Conservation (phyloP, 2,329 filamentous ascomycete genomes). For the Talaromyces sp. region DNA sequence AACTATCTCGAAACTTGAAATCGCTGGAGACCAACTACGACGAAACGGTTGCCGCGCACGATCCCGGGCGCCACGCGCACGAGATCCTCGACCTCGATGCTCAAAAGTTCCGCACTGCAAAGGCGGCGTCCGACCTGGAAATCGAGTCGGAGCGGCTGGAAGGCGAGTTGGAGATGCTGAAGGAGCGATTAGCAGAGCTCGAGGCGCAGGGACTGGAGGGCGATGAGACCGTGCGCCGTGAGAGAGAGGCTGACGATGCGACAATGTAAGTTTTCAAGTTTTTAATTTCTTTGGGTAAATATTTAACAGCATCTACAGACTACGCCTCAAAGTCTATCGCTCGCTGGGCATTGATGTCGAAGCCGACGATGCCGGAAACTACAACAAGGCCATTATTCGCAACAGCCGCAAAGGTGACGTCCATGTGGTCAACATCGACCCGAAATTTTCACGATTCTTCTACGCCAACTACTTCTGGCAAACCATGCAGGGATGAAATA, state of each 20-base stretch:
- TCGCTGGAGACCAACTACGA: slow-evolving; percentile 71
- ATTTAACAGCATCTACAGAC: slow-evolving; percentile 32
- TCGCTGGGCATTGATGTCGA: slow-evolving; percentile 88
- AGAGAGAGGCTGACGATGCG: slow-evolving; percentile 48
- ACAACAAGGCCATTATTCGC: slow-evolving; percentile 77
- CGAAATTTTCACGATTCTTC: slow-evolving; percentile 85
- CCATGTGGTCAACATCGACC: slow-evolving; percentile 89
- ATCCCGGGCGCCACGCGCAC: slow-evolving; percentile 72
- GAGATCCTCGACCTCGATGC: slow-evolving; percentile 85
- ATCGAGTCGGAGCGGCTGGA: slow-evolving; percentile 92
- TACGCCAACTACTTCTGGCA: slow-evolving; percentile 97
- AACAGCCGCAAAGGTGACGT: slow-evolving; percentile 87
- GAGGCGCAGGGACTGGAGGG: slow-evolving; percentile 86
- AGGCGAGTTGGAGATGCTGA: slow-evolving; percentile 69
- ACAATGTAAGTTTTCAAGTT: slow-evolving; percentile 34
- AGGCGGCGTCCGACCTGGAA: slow-evolving; percentile 81
- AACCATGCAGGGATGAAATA: slow-evolving; percentile 57
- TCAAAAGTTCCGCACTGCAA: slow-evolving; percentile 91
- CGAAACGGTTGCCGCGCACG: slow-evolving; percentile 70
- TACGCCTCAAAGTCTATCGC: slow-evolving; percentile 87
- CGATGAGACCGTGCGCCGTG: slow-evolving; percentile 47
- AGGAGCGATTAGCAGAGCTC: slow-evolving; percentile 71
- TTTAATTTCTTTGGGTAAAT: not conserved
- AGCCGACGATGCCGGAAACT: slow-evolving; percentile 73
- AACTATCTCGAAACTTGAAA: slow-evolving; percentile 70